A percentile compares a stretch with the other conserved stretches of the same genome.
Conservation (phyloP, 306 rosid species). For the Fragaria nilgerrensis region DNA sequence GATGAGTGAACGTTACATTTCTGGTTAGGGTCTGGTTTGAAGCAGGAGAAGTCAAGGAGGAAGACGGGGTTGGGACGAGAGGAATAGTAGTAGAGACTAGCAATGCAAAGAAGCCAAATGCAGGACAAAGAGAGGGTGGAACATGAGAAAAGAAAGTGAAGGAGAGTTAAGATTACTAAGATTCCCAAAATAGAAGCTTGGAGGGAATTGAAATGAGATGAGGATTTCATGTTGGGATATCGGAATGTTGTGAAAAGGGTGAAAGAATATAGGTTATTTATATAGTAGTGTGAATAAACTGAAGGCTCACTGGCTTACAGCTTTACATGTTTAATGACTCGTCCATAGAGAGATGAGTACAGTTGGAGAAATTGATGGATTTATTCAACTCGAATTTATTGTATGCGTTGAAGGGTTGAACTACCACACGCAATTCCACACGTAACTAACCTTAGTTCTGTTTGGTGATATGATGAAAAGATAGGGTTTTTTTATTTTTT, state of each 20-base stretch:
- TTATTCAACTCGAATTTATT: too few relatives aligned
- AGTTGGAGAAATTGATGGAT: too few relatives aligned
- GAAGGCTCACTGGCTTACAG: too few relatives aligned
- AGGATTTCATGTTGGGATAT: neutral
- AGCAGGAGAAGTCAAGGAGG: conserved; percentile 16
- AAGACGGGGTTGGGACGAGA: conserved; percentile 13
- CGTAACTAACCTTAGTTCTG: too few relatives aligned
- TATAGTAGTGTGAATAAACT: neutral
- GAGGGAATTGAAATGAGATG: neutral
- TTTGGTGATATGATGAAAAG: too few relatives aligned
- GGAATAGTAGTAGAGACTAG: neutral
- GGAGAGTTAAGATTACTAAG: neutral
- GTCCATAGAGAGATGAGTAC: too few relatives aligned
- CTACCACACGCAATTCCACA: too few relatives aligned
- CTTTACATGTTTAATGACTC: too few relatives aligned
- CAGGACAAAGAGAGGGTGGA: conserved; percentile 3
- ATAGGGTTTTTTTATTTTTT: too few relatives aligned
- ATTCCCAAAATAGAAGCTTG: neutral
- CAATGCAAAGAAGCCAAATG: conserved; percentile 4
- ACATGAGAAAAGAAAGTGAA: neutral
- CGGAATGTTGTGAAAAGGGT: neutral
- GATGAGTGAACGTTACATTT: neutral
- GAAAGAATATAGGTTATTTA: neutral
- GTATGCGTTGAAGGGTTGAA: too few relatives aligned
- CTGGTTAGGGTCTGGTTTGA: conserved; percentile 11